Base-by-base conservation (phyloP, 495 filamentous ascomycete genomes). In the Ramalina intermedia region DNA sequence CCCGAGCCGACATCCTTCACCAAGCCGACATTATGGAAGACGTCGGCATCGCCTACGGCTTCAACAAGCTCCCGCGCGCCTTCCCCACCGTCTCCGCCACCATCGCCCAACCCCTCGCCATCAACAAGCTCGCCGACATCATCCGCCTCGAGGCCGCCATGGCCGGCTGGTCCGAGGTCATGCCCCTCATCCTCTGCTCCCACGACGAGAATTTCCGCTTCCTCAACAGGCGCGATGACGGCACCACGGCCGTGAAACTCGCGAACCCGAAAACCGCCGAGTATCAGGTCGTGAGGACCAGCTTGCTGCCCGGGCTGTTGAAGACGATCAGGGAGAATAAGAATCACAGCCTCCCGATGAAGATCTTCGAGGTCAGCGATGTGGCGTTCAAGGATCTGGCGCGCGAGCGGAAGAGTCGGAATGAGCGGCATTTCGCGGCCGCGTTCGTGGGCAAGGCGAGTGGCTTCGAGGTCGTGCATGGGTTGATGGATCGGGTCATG, bases 11-110 rank as follows among this genome's bases (percentile, higher is more conserved):
- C 66, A 82, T 99, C 18, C 76, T 99, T 17, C 93, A 99, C 65
- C 82, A 94, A 63, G 88, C 85, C 54, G 91, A 99, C 63, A 86
- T 99, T 57, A 96, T 99, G 91, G 91, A 99, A 66, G 91, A 99
- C 65, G 79, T 91, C 16, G 91, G 87, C 16, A 87, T 98, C 51
- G 85, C 85, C 16, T 93, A 95, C 66, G 91, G 91, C 49, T 99
- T 93, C 75, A 96, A 99, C 73, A 80, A 80, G 18, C 81, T 99
- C 7, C 87, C 88, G 0, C 79, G 85, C 14, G 74, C 80, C 7
- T 84, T 88, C 66, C 87, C 90, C 11, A 82, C 78, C 66, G 86
- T 84, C 55, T 77, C 83, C 3, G 80, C 82, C 47, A 91, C 89
- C 0, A 79, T 95, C 50, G 91, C 84, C 44, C 81, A 86, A 57